phyloP scores from a whole-genome alignment of 192 early-diverging fungal genomes.

The Chytriomyces confervae region DNA sequence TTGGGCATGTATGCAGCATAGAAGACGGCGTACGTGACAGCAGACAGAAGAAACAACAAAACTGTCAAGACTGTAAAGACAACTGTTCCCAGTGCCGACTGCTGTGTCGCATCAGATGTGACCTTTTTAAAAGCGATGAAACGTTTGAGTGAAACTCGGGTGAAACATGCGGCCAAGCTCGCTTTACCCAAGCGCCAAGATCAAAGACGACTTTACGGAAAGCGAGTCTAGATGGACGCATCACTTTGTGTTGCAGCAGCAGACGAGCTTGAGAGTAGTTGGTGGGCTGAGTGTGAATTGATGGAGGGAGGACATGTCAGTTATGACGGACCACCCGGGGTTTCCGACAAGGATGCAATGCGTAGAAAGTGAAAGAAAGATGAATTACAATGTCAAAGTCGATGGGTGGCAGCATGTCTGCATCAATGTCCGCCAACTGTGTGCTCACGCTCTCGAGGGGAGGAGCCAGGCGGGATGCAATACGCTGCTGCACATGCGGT shows the following conservation, averaged over 20 bases:
- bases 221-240: conserved; percentile 19
- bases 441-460: neutral
- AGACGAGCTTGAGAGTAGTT: conserved; percentile 25
- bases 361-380: neutral
- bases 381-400: conserved; percentile 22
- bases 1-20: conserved; percentile 70
- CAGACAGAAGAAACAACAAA: conserved; percentile 35
- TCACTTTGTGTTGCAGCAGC: conserved; percentile 27
- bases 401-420: conserved; percentile 14
- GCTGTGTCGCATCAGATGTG: conserved; percentile 49
- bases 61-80: conserved; percentile 43
- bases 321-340: neutral
- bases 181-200: conserved; percentile 29
- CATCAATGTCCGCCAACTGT: neutral
- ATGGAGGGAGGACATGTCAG: neutral
- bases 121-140: conserved; percentile 11
- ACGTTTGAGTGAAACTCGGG: neutral
- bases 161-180: neutral
- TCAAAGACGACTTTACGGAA: conserved; percentile 22
- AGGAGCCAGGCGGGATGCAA: conserved; percentile 22
- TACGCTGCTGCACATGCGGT: conserved; percentile 28
- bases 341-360: no score
- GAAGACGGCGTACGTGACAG: conserved; percentile 59
- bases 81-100: conserved; percentile 40
- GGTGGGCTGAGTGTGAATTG: neutral